phyloP scores from a whole-genome alignment of 371 early-diverging fungal genomes.

The Apophysomyces variabilis region DNA sequence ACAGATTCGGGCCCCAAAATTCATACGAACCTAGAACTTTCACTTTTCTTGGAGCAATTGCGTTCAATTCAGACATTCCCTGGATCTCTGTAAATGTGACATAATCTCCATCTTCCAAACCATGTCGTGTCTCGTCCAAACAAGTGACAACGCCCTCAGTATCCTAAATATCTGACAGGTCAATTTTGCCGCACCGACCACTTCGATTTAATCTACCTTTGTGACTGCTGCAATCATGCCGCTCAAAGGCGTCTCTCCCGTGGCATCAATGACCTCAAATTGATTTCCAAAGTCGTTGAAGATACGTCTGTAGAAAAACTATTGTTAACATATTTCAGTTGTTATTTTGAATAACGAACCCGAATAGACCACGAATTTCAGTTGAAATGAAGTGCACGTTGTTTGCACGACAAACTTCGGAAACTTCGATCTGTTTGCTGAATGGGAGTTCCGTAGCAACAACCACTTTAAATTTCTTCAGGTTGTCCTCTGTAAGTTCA shows the following conservation, averaged over 20 bases:
- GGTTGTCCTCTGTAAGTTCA: slow-evolving; percentile 71
- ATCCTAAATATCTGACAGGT: slow-evolving; percentile 48
- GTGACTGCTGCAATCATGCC: slow-evolving; percentile 96
- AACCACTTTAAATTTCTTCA: slow-evolving; percentile 85
- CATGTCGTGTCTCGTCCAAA: slow-evolving; percentile 96
- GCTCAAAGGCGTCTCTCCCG: slow-evolving; percentile 91
- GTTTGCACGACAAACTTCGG: slow-evolving; percentile 85
- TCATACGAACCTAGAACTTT: slow-evolving; percentile 71
- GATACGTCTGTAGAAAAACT: slow-evolving; percentile 48
- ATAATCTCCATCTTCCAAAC: slow-evolving; percentile 95
- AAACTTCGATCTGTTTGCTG: slow-evolving; percentile 84
- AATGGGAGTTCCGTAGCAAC: slow-evolving; percentile 86
- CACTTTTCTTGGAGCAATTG: slow-evolving; percentile 79
- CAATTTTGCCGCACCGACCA: neutral
- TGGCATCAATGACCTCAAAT: slow-evolving; percentile 91
- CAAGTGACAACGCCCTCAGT: slow-evolving; percentile 92
- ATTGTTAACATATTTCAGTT: neutral
- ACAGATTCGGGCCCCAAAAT: neutral
- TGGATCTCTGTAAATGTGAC: slow-evolving; percentile 94
- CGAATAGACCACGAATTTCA: slow-evolving; percentile 95
- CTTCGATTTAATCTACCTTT: slow-evolving; percentile 41
- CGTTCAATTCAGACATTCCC: slow-evolving; percentile 93
- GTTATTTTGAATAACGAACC: slow-evolving; percentile 48
- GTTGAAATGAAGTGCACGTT: slow-evolving; percentile 94
- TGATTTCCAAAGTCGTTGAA: slow-evolving; percentile 98